Percentiles rank a stretch among this genome's conserved stretches.
These are phyloP conservation scores for Porpolomopsis calyptriformis DNA, from an alignment of 768 basidiomycete species.

Conservation along the genomic window DNA sequence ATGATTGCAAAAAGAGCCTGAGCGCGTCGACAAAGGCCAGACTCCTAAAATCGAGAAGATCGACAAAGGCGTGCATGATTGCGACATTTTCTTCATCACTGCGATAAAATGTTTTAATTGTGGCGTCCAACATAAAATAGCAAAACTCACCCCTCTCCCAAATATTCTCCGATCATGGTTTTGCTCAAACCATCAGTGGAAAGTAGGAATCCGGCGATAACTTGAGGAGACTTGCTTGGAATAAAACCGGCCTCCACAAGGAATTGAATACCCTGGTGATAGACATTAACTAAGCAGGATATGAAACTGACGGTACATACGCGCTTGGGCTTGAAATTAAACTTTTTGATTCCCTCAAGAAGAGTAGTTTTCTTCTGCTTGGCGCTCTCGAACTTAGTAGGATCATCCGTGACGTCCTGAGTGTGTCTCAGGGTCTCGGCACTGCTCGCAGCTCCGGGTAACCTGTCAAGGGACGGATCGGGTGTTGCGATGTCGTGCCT, in stretches of 20 bases:
- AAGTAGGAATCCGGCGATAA: constrained; percentile 78
- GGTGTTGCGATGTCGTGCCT: constrained; percentile 41
- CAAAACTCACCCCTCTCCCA: constrained; percentile 81
- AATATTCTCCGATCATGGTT: constrained; percentile 93
- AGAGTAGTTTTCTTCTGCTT: constrained; percentile 94
- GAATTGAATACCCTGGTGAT: constrained; percentile 72
- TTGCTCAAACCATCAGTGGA: constrained; percentile 90
- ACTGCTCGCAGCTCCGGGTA: constrained; percentile 37
- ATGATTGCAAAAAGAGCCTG: constrained; percentile 83
- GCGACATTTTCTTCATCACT: constrained; percentile 87
- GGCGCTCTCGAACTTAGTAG: constrained; percentile 84
- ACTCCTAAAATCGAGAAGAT: constrained; percentile 78
- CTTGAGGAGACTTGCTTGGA: constrained; percentile 52
- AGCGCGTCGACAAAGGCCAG: constrained; percentile 82
- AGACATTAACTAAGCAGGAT: constrained; percentile 1
- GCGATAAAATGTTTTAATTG: constrained; percentile 5
- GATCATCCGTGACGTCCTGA: constrained; percentile 81
- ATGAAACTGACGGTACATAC: constrained; percentile 32
- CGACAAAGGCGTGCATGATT: constrained; percentile 96
- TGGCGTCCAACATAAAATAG: neutral
- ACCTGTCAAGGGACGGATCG: constrained; percentile 46
- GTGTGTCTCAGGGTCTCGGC: constrained; percentile 57
- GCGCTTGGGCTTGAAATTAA: constrained; percentile 97
- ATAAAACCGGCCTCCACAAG: constrained; percentile 86
- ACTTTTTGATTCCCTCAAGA: constrained; percentile 91